phyloP scores from a whole-genome alignment of 2,329 filamentous ascomycete species.

The Xylariaceae sp. region DNA sequence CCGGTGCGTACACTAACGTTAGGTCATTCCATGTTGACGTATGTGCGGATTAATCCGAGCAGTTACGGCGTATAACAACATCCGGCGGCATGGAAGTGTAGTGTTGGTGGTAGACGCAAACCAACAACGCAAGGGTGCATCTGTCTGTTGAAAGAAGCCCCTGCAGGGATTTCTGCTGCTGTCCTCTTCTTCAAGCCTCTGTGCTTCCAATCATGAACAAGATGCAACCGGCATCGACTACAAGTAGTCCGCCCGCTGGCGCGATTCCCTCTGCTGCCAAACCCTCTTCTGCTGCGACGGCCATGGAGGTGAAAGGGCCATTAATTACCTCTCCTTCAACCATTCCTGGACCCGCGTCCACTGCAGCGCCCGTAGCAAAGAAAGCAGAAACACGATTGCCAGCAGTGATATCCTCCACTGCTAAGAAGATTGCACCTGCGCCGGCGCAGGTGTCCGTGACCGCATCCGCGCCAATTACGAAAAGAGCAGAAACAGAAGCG shows the following conservation, averaged over 20 bases:
- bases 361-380: no score
- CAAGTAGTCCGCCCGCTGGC: no score
- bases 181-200: neutral
- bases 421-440: no score
- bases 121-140: neutral
- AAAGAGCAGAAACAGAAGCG: no score
- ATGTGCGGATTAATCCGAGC: neutral
- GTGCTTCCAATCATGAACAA: conserved; percentile 11
- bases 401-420: no score
- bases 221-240: neutral
- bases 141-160: neutral
- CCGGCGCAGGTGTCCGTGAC: no score
- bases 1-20: neutral
- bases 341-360: no score
- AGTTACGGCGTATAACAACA: neutral
- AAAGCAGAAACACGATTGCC: no score
- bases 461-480: no score
- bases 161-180: neutral
- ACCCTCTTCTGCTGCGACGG: conserved; percentile 4
- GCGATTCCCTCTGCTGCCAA: neutral
- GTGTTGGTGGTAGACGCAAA: neutral
- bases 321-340: neutral
- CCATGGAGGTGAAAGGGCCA: neutral
- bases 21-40: neutral
- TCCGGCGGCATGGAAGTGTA: neutral